A percentile compares a stretch with the other conserved stretches of the same genome.
Evolutionary conservation across 495 filamentous ascomycete species (phyloP).

Genomic region (Lophiostoma macrostomum): DNA sequence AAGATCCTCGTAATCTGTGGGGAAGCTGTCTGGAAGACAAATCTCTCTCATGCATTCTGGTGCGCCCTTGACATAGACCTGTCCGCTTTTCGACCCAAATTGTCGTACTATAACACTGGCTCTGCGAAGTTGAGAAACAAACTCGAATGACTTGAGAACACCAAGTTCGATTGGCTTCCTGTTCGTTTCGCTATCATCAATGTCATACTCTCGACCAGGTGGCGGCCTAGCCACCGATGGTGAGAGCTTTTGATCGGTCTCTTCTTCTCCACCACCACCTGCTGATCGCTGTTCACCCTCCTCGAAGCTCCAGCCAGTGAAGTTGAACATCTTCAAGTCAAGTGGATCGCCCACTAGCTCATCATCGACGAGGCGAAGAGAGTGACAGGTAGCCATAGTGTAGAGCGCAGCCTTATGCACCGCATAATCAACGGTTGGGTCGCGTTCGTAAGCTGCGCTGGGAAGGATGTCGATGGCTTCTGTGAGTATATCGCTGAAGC

Average conservation of each 20-base stretch:
- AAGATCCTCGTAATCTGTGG: conserved; percentile 82
- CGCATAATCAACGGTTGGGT: conserved; percentile 57
- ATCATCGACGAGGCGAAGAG: conserved; percentile 77
- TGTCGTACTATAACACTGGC: conserved; percentile 89
- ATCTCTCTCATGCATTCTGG: conserved; percentile 95
- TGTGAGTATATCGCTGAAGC: conserved; percentile 60
- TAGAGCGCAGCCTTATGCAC: conserved; percentile 71
- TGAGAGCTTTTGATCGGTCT: conserved; percentile 63
- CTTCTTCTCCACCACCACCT: conserved; percentile 55
- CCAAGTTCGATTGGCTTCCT: conserved; percentile 70
- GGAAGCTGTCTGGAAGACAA: conserved; percentile 78
- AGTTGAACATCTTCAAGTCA: conserved; percentile 98
- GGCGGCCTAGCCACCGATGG: conserved; percentile 87
- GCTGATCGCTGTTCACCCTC: conserved; percentile 70
- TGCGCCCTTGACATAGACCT: conserved; percentile 93
- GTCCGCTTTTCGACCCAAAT: conserved; percentile 73
- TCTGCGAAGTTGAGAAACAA: conserved; percentile 90
- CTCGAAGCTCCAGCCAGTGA: conserved; percentile 89
- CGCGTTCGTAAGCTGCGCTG: conserved; percentile 51
- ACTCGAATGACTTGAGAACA: conserved; percentile 85
- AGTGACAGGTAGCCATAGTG: conserved; percentile 98
- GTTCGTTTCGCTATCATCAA: conserved; percentile 43
- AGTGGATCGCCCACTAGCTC: conserved; percentile 92
- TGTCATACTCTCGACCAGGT: conserved; percentile 53
- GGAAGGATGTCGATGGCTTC: conserved; percentile 56